Conservation (phyloP, 129 eudicot species). For the Artemisia annua region DNA sequence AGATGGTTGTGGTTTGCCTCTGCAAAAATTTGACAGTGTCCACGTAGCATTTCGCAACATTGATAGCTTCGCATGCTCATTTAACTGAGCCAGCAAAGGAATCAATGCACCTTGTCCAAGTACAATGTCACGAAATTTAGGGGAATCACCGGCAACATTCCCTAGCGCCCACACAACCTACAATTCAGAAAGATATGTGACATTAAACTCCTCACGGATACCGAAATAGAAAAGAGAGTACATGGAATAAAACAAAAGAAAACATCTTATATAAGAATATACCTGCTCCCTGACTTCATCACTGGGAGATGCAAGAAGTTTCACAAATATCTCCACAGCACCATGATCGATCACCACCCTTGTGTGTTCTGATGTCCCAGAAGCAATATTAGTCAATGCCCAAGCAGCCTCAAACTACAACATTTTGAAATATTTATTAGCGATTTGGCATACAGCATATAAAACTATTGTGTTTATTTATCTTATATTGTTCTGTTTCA, state of each 20-base stretch:
- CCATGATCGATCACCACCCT: slow-evolving; percentile 89
- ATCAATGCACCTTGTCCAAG: slow-evolving; percentile 62
- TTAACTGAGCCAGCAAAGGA: slow-evolving; percentile 66
- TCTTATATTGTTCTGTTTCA: slow-evolving; percentile 21
- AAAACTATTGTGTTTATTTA: not conserved
- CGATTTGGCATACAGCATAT: not conserved
- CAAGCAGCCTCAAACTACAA: slow-evolving; percentile 86
- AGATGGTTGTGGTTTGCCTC: slow-evolving; percentile 82
- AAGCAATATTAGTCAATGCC: slow-evolving; percentile 91
- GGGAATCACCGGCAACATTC: slow-evolving; percentile 89
- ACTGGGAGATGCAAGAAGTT: slow-evolving; percentile 71
- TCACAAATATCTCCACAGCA: slow-evolving; percentile 80
- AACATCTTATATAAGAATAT: not conserved
- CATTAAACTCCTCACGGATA: too few relatives aligned
- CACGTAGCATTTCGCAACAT: slow-evolving; percentile 87
- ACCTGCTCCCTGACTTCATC: slow-evolving; percentile 96
- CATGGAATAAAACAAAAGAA: not conserved
- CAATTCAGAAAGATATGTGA: not conserved
- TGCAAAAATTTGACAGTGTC: slow-evolving; percentile 82
- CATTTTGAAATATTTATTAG: not conserved
- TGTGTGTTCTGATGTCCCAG: slow-evolving; percentile 89
- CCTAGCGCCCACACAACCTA: slow-evolving; percentile 94
- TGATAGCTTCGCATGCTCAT: slow-evolving; percentile 74
- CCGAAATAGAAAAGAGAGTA: not conserved
- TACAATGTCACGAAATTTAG: slow-evolving; percentile 76